These are phyloP conservation scores for Penicillium expansum DNA, from an alignment of 2,329 filamentous ascomycete genomes.

Conservation along the genomic window DNA sequence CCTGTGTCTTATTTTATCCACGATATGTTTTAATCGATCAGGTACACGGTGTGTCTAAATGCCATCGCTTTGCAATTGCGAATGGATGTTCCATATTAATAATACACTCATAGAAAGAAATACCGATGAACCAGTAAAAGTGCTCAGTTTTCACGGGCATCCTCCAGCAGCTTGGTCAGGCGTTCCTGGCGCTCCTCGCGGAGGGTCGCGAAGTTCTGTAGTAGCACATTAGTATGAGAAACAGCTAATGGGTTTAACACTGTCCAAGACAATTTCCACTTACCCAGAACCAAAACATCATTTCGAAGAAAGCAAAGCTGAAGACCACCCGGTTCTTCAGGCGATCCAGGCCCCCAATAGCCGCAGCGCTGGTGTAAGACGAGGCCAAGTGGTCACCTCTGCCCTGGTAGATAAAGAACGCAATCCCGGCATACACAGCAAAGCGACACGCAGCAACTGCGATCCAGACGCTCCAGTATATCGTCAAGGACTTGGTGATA, in stretches of 20 bases:
- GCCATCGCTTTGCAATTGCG: not conserved
- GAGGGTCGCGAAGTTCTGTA: slow-evolving; percentile 35
- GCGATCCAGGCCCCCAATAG: slow-evolving; percentile 54
- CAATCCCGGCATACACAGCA: slow-evolving; percentile 37
- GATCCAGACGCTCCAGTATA: slow-evolving; percentile 42
- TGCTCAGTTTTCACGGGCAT: slow-evolving; percentile 15
- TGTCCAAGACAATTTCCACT: slow-evolving; percentile 18
- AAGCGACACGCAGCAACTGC: slow-evolving; percentile 36
- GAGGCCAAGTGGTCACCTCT: slow-evolving; percentile 20
- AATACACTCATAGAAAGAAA: slow-evolving; percentile 6
- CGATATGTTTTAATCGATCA: not conserved
- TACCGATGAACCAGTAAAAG: not conserved
- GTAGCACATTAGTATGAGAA: slow-evolving; percentile 9
- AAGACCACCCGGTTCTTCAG: slow-evolving; percentile 84
- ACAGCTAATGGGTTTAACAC: not conserved
- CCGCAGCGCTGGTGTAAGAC: slow-evolving; percentile 21
- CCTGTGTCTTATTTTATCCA: slow-evolving; percentile 1
- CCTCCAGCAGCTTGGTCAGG: slow-evolving; percentile 24
- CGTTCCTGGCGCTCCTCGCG: slow-evolving; percentile 39
- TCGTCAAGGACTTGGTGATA: slow-evolving; percentile 26
- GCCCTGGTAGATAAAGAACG: slow-evolving; percentile 40
- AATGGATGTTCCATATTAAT: not conserved
- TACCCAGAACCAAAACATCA: slow-evolving; percentile 84
- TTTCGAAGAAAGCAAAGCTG: slow-evolving; percentile 79
- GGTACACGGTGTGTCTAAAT: not conserved